Evolutionary conservation across 202 grass and related monocot species (phyloP).

Genomic region (Setaria viridis): DNA sequence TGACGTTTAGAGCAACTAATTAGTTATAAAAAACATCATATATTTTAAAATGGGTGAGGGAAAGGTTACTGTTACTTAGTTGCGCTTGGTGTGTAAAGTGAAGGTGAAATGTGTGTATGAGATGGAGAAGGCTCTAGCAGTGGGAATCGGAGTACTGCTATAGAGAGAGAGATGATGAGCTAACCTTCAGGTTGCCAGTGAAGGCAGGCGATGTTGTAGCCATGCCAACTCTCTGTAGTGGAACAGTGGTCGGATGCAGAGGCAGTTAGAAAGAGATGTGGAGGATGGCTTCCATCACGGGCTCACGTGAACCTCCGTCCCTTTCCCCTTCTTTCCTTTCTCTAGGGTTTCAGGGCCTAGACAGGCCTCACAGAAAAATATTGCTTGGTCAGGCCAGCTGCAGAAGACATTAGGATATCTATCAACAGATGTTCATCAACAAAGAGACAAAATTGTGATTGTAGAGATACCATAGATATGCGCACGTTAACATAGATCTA

Average conservation of each 20-base stretch:
- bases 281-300: background rate
- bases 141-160: background rate
- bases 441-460: background rate
- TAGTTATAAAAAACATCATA: no score
- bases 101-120: background rate
- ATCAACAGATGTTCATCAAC: background rate
- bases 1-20: no score
- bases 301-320: background rate
- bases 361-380: background rate
- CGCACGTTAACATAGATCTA: background rate
- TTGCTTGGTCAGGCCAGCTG: background rate
- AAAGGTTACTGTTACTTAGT: no score
- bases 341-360: background rate
- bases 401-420: background rate
- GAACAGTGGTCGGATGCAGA: background rate
- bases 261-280: background rate
- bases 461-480: background rate
- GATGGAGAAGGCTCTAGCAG: background rate
- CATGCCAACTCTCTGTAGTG: conserved; percentile 37
- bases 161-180: background rate
- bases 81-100: no score
- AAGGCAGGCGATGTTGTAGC: conserved; percentile 59
- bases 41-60: no score
- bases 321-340: background rate
- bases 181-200: conserved; percentile 77